phyloP scores from a whole-genome alignment of 805 yeast species.

The Wickerhamiella lipophila region DNA sequence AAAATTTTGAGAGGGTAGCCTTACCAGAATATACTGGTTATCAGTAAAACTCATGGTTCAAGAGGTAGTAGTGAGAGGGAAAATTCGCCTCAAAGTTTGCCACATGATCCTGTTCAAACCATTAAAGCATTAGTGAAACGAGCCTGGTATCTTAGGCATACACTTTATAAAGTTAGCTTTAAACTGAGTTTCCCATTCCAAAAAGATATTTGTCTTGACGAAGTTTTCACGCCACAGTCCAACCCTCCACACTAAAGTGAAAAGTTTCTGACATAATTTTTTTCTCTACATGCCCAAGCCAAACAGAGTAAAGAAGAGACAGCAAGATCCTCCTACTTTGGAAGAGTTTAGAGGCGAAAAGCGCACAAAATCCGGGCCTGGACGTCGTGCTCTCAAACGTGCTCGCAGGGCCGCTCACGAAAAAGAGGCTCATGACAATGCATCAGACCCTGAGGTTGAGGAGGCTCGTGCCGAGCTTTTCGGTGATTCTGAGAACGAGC shows the following conservation, averaged over 20 bases:
- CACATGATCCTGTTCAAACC: neutral
- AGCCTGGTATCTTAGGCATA: too few species aligned
- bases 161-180: too few species aligned
- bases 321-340: slow-evolving; percentile 77
- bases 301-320: slow-evolving; percentile 84
- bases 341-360: slow-evolving; percentile 54
- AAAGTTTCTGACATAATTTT: slow-evolving; percentile 13
- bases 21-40: slow-evolving; percentile 47
- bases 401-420: slow-evolving; percentile 20
- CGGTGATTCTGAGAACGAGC: slow-evolving; percentile 47
- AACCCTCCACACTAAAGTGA: neutral
- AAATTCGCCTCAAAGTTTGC: neutral
- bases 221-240: too few species aligned
- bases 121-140: too few species aligned
- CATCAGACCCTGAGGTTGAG: slow-evolving; percentile 36
- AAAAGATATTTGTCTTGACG: too few species aligned
- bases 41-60: slow-evolving; percentile 20
- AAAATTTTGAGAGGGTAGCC: slow-evolving; percentile 70
- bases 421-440: slow-evolving; percentile 37
- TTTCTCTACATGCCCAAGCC: slow-evolving; percentile 41
- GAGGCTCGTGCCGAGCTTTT: slow-evolving; percentile 37
- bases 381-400: slow-evolving; percentile 24
- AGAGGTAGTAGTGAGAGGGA: neutral
- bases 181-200: too few species aligned
- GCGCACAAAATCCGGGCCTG: slow-evolving; percentile 19